A percentile compares a stretch with the other conserved stretches of the same genome.
These are phyloP conservation scores for Solanum tarijense DNA, from an alignment of 257 asterid species.

Conservation along the genomic window DNA sequence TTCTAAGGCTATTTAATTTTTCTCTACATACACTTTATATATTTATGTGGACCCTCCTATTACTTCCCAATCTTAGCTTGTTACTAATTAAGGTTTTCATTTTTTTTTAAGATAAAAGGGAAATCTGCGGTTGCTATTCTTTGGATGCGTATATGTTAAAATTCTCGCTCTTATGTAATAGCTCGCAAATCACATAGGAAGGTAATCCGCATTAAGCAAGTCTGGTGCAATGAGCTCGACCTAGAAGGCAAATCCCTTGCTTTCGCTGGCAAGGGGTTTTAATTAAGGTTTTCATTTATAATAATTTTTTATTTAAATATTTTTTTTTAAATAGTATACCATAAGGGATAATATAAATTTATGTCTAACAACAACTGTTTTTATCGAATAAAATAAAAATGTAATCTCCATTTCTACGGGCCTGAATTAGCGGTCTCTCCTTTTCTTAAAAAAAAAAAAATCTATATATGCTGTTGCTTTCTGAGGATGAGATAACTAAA, in stretches of 20 bases:
- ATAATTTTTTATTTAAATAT: background rate
- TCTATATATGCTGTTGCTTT: background rate
- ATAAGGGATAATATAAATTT: background rate
- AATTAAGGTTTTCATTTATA: background rate
- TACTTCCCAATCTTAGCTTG: background rate
- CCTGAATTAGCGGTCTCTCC: background rate
- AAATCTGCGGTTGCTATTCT: no score
- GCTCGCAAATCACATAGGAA: no score
- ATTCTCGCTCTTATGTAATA: no score
- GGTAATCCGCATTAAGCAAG: rapidly evolving
- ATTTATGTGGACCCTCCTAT: background rate
- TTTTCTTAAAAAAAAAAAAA: background rate
- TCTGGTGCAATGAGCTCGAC: rapidly evolving
- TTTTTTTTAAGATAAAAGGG: no score
- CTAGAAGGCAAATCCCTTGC: rapidly evolving
- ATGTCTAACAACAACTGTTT: background rate
- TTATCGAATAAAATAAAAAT: background rate
- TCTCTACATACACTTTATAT: background rate
- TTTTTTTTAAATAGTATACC: no score
- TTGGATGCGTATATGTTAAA: no score
- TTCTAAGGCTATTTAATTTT: background rate
- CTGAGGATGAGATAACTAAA: constrained; percentile 8
- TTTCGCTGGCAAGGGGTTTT: no score
- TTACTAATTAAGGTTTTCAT: background rate
- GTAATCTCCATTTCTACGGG: background rate